Evolutionary conservation across 441 rosid genomes (phyloP), one percentile per base, ranked within the genome.

Genomic region (Metrosideros polymorpha): DNA sequence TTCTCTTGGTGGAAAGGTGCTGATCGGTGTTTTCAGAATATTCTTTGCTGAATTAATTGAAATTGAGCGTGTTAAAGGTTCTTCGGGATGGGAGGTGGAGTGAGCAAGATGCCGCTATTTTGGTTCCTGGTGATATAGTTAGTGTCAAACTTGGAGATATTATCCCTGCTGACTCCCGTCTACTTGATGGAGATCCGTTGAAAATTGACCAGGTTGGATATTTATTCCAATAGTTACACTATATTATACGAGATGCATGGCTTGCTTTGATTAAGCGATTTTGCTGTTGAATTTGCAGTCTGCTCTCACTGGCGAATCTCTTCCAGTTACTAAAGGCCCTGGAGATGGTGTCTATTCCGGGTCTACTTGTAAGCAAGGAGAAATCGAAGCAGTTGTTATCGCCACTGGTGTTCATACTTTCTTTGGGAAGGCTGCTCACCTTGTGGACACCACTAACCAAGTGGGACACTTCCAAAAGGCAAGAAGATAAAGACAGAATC

Each of bases 351-450:
- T 86, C 76, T 86, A 79, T 51, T 86, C 87, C 5, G 87, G 87
- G 50, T 86, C 87, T 52, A 86, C 87, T 19, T 86, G 87, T 71
- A 86, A 86, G 77, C 87, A 86, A 45, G 87, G 87, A 43, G 87
- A 86, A 84, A 82, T 86, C 29, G 87, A 86, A 42, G 84, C 84
- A 17, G 85, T 86, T 7, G 87, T 86, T 32, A 86, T 86, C 17
- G 85, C 84, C 32, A 86, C 87, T 57, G 87, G 87, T 29, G 87
- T 82, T 24, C 87, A 86, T 50, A 86, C 87, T 54, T 86, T 86
- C 87, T 86, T 86, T 49, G 87, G 87, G 84, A 86, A 82, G 87
- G 87, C 87, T n/a, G 87, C 87, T 15, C 87, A 86, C 84, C 87
- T 86, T 53, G 85, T 86, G 4, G 87, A 86, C 61, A 82, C 63